These are phyloP conservation scores for Phaffia tasmanica DNA, from an alignment of 768 basidiomycete genomes.

Conservation along the genomic window DNA sequence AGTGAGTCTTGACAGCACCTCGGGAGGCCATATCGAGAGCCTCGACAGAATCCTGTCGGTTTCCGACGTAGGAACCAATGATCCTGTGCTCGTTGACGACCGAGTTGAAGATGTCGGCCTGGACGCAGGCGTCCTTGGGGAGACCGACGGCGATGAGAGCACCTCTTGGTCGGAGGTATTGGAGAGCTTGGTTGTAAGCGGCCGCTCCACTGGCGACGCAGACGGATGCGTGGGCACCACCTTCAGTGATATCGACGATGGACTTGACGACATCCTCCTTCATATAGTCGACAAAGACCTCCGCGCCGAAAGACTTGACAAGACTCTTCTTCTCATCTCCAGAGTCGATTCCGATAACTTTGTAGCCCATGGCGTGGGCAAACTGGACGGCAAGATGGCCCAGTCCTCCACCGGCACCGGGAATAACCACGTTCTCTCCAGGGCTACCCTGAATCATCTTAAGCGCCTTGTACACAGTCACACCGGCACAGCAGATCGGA, in stretches of 20 bases:
- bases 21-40: slow-evolving; percentile 62
- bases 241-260: slow-evolving; percentile 53
- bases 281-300: slow-evolving; percentile 61
- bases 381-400: slow-evolving; percentile 79
- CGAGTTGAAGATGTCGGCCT: slow-evolving; percentile 32
- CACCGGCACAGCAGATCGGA: slow-evolving; percentile 58
- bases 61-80: slow-evolving; percentile 41
- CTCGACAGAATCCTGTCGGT: slow-evolving; percentile 68
- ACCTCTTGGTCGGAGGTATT: slow-evolving; percentile 64
- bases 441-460: slow-evolving; percentile 7
- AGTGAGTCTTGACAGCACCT: slow-evolving; percentile 52
- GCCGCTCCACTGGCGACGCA: slow-evolving; percentile 37
- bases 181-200: slow-evolving; percentile 44
- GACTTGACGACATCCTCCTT: slow-evolving; percentile 54
- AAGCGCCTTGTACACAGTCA: slow-evolving; percentile 35
- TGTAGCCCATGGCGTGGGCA: slow-evolving; percentile 56
- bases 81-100: slow-evolving; percentile 38
- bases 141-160: slow-evolving; percentile 36
- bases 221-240: slow-evolving; percentile 59
- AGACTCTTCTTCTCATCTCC: slow-evolving; percentile 61
- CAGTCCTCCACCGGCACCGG: slow-evolving; percentile 48
- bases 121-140: slow-evolving; percentile 22
- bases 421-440: slow-evolving; percentile 21
- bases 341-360: slow-evolving; percentile 67
- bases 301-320: slow-evolving; percentile 54